Conservation (phyloP, 1,284 basidiomycete genomes). For the Golubevia sp. region DNA sequence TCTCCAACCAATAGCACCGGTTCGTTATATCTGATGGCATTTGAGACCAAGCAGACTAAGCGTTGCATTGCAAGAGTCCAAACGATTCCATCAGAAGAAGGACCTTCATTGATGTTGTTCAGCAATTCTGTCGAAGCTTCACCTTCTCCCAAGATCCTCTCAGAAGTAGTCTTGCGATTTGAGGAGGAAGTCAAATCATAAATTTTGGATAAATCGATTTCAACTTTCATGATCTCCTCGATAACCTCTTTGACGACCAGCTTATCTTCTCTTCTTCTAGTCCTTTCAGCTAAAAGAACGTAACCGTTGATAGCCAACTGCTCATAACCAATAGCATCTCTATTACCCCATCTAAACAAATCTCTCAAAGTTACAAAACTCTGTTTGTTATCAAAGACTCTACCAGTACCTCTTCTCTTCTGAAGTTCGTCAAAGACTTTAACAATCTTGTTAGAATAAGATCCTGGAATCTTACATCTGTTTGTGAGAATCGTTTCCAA, state of each 20-base stretch:
- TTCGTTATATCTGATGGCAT: conserved; percentile 86
- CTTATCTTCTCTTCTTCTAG: conserved; percentile 83
- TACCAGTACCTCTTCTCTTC: conserved; percentile 82
- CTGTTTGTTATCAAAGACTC: conserved; percentile 96
- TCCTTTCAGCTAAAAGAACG: conserved; percentile 93
- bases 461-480: conserved; percentile 52
- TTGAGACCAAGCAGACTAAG: conserved; percentile 80
- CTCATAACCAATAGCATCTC: conserved; percentile 82
- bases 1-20: conserved; percentile 97
- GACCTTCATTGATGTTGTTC: conserved; percentile 68
- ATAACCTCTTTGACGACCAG: conserved; percentile 87
- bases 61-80: conserved; percentile 95
- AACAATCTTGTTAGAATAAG: conserved; percentile 88
- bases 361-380: conserved; percentile 96
- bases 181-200: conserved; percentile 65
- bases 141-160: too few relatives aligned
- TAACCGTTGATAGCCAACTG: conserved; percentile 95
- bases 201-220: conserved; percentile 71
- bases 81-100: conserved; percentile 67
- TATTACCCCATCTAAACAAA: conserved; percentile 93
- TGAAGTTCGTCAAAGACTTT: conserved; percentile 91
- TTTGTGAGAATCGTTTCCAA: conserved; percentile 76
- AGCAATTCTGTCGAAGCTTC: conserved; percentile 63
- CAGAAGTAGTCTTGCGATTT: conserved; percentile 66
- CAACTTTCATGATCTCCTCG: conserved; percentile 86